Evolutionary conservation across 805 yeast species (phyloP), one percentile per base, ranked within the genome.

Genomic region (Metschnikowia peoriensis): DNA sequence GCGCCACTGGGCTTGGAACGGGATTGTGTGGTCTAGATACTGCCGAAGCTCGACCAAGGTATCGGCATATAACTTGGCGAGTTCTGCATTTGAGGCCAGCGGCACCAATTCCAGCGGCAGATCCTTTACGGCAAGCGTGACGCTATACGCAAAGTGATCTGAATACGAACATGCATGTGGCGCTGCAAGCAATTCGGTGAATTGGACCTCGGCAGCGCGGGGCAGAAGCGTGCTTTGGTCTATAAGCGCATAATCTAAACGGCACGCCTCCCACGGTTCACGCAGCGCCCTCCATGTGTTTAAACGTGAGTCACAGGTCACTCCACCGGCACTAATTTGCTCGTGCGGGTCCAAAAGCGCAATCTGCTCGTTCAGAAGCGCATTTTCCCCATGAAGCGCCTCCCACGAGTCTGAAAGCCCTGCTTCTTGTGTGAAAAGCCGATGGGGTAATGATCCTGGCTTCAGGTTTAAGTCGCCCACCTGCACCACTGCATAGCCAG

Each of bases 391-490:
- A 58, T 86, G 80, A 35, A 82, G 64, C 44, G 79, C 75, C 50
- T 84, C 86, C 98, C 98, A 93, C 32, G 94, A 86, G 61, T 93
- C 98, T 5, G 72, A 69, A 17, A 93, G 71, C 0, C 83, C 83
- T 0, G 92, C 89, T 51, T 85, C 85, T 37, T 73, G 62, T 4
- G 90, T 86, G 55, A 93, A 77, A 38, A 94, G 78, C 54, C 81
- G 79, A 66, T 89, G 84, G 1, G 96, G 96, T 51, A 93, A 73
- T 2, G 96, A 85, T 0, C 88, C 94, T 0, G 98, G 97, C 56
- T 84, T 79, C 4, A 94, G 88, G 66, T 94, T 94, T 64, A 94
- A 78, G 69, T 94, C 99, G 2, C 99, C 99, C 34, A 92, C 97
- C 49, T 91, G 83, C 32, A 94, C 79, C 0, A 89, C 93, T 1